A percentile compares a stretch with the other conserved stretches of the same genome.
phyloP scores from a whole-genome alignment of 1,284 basidiomycete species.

The Thecaphora thlaspeos region DNA sequence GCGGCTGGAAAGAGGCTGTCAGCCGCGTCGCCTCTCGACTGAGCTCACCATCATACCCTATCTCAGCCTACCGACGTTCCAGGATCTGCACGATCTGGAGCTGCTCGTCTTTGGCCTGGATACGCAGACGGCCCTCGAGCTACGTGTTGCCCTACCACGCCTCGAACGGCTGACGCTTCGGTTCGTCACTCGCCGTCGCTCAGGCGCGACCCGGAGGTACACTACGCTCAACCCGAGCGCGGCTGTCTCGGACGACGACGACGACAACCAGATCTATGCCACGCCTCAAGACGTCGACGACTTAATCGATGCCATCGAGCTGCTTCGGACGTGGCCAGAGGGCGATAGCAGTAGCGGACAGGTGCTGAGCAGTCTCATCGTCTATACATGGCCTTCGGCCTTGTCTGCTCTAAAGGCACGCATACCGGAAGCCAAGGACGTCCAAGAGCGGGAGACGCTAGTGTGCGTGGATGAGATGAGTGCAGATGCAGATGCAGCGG shows the following conservation, averaged over 20 bases:
- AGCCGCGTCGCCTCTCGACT: slow-evolving; percentile 27
- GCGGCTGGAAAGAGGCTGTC: slow-evolving; percentile 30
- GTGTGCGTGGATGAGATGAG: no score
- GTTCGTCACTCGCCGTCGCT: slow-evolving; percentile 16
- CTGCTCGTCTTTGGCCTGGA: slow-evolving; percentile 44
- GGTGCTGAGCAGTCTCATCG: slow-evolving; percentile 14
- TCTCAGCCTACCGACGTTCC: slow-evolving; percentile 38
- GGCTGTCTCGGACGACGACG: background rate
- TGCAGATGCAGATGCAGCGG: background rate
- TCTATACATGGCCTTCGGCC: slow-evolving; percentile 28
- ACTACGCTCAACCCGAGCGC: no score
- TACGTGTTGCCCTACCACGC: slow-evolving; percentile 25
- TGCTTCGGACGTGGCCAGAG: slow-evolving; percentile 18
- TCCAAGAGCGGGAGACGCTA: no score
- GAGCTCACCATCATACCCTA: slow-evolving; percentile 41
- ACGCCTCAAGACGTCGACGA: slow-evolving; percentile 25
- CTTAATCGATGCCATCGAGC: slow-evolving; percentile 21
- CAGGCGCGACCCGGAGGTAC: background rate
- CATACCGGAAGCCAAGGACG: background rate
- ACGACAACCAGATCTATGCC: slow-evolving; percentile 15
- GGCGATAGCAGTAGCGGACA: slow-evolving; percentile 15
- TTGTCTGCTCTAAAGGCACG: slow-evolving; percentile 9
- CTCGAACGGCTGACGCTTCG: slow-evolving; percentile 30
- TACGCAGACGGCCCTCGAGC: slow-evolving; percentile 15
- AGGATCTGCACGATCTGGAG: slow-evolving; percentile 33